Base-by-base conservation (phyloP, 257 asterid species). In the Eucommia ulmoides region DNA sequence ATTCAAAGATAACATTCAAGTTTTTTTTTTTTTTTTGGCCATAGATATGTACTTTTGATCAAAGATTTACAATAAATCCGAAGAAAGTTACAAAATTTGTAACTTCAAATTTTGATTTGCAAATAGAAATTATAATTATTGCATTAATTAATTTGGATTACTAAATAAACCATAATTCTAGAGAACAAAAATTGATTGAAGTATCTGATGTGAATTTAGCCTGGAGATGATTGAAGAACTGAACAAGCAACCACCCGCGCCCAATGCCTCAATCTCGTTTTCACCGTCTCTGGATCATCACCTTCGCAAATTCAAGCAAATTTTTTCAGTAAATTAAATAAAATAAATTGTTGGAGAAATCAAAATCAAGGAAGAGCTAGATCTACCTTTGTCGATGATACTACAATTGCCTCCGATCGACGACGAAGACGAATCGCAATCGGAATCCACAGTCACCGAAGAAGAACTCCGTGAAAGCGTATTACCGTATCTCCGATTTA, bases 381-480 rank as follows among this genome's bases (percentile, higher is more conserved):
- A 5, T 29, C 38, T 29, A 29, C 38, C 38, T 29, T 7, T 7
- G 7, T 29, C 38, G 12, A 29, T 12, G 12, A 29, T 29, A 12
- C 8, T 5, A 12, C 38, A 29, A 29, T 7, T 7, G 38, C 38
- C 12, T 29, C 38, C 38, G 12, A 29, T 29, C 7, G 12, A 29
- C 7, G 38, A 29, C 38, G 38, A 29, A 7, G 38, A 29, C 38
- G 38, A 5, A 29, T 29, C 38, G 12, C 38, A 33, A 38, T 79
- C 87, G 1, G 79, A 60, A 20, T 60, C 6, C 8, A 41, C 19
- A 7, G 50, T 52, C 35, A 80, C n/a, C 12, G 73, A 59, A 5
- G 93, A 78, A 7, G 77, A 71, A 14, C 77, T 62, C 26, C 91
- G 63, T 1, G 87, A 72, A 14, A 78, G 52, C 29, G 33, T n/a